Evolutionary conservation across 306 rosid species (phyloP).

Genomic region (Coriaria nepalensis): DNA sequence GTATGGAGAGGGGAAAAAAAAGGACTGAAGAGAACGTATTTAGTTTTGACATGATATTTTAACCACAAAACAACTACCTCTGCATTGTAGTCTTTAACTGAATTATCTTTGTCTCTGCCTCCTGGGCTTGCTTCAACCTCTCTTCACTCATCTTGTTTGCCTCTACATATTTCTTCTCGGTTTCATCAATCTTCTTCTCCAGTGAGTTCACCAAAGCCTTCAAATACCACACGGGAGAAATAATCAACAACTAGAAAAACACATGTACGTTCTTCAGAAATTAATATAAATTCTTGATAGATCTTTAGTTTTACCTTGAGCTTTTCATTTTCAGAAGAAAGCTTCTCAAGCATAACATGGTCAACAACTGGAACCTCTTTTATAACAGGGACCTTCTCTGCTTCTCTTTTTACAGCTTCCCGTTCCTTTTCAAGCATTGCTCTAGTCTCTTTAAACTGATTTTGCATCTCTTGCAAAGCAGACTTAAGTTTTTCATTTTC

Average conservation of each 20-base stretch:
- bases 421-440: constrained; percentile 60
- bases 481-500: constrained; percentile 78
- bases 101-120: constrained; percentile 86
- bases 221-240: constrained; percentile 23
- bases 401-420: constrained; percentile 54
- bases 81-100: constrained; percentile 89
- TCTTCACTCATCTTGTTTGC: constrained; percentile 84
- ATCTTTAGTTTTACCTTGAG: constrained; percentile 57
- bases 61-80: constrained; percentile 45
- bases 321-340: constrained; percentile 75
- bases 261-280: constrained; percentile 8
- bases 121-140: constrained; percentile 88
- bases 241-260: constrained; percentile 17
- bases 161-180: constrained; percentile 80
- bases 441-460: constrained; percentile 72
- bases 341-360: constrained; percentile 59
- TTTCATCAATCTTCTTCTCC: constrained; percentile 81
- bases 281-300: constrained; percentile 4
- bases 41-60: not conserved
- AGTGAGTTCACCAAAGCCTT: constrained; percentile 83
- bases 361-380: constrained; percentile 97
- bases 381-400: constrained; percentile 52
- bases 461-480: constrained; percentile 75
- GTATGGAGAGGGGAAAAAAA: not conserved
- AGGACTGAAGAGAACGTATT: not conserved